phyloP scores from a whole-genome alignment of 371 early-diverging fungal genomes.

The Amoeboaphelidium occidentale region DNA sequence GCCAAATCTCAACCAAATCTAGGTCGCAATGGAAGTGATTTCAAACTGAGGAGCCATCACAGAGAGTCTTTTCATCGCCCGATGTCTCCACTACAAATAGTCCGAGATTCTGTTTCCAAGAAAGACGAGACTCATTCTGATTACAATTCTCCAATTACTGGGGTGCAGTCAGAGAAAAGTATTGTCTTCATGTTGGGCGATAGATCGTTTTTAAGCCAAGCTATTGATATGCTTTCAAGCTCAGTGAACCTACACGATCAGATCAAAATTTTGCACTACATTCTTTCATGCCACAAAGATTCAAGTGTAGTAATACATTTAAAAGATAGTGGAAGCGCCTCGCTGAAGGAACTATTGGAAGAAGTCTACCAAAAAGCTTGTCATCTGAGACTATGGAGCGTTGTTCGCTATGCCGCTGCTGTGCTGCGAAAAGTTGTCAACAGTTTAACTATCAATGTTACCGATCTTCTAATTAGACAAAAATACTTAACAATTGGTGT shows the following conservation, averaged over 20 bases:
- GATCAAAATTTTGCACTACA: constrained; percentile 49
- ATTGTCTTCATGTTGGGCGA: constrained; percentile 42
- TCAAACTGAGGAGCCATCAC: too few species aligned
- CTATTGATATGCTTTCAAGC: constrained; percentile 27
- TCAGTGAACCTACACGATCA: constrained; percentile 62
- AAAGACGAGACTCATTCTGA: too few species aligned
- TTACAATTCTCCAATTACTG: too few species aligned
- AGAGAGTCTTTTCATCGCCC: too few species aligned
- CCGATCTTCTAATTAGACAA: constrained; percentile 52
- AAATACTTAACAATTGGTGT: constrained; percentile 55
- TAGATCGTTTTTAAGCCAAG: constrained; percentile 27
- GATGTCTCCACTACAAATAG: too few species aligned
- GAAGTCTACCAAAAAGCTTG: constrained; percentile 57
- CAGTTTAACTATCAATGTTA: constrained; percentile 48
- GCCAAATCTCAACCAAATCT: too few species aligned
- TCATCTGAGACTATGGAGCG: constrained; percentile 42
- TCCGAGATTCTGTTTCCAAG: too few species aligned
- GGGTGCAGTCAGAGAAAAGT: not conserved
- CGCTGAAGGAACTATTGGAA: constrained; percentile 35
- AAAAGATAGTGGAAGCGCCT: constrained; percentile 18
- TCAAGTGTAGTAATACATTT: constrained; percentile 20
- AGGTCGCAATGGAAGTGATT: too few species aligned
- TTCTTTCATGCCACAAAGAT: constrained; percentile 37
- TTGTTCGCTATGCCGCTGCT: constrained; percentile 61
- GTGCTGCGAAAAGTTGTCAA: constrained; percentile 41